Evolutionary conservation across 169 alveolate species (phyloP), one percentile per base, ranked within the genome.

Genomic region (Theileria annulata): DNA sequence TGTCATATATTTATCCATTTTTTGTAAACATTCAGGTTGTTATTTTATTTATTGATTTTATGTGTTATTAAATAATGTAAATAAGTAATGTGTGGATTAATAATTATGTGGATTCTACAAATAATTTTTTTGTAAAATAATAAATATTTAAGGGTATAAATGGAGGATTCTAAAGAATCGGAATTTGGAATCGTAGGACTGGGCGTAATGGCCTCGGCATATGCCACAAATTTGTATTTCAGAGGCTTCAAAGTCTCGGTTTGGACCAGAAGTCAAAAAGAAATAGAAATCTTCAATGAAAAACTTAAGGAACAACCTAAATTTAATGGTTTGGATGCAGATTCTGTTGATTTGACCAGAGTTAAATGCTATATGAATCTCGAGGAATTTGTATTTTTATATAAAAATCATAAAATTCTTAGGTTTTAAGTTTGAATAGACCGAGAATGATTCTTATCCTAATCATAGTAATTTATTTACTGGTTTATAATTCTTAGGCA

Each of bases 151-250:
- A 56, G 25, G 64, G 30, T 56, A 9, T 19, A 27, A 60, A 60
- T 60, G 69, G 69, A 27, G 33, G 68, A 72, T 77, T 15, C 67
- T 17, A 87, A 71, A 49, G 63, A 27, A 35, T 86, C 94, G 54
- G 95, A 90, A 13, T 58, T 93, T 47, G 96, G 96, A 17, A 81
- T 93, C 10, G 80, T 92, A 23, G 96, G 96, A 19, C 70, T 93
- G 58, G 96, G 94, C 59, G 95, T 93, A 27, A 93, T 93, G 96
- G 96, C 95, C n/a, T 87, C 79, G 27, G 93, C 91, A 71, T 86
- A 88, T 63, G 83, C 94, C 59, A 79, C 76, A 76, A 93, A 93
- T 69, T 79, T 87, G 68, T 85, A 92, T 21, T 81, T 89, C 49
- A 89, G 87, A 31, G 95, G 95, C 60, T 79, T 87, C 77, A 81